Percentiles rank a stretch among this genome's conserved stretches.
These are phyloP conservation scores for Annulohypoxylon moriforme DNA, from an alignment of 495 filamentous ascomycete species.

Conservation along the genomic window DNA sequence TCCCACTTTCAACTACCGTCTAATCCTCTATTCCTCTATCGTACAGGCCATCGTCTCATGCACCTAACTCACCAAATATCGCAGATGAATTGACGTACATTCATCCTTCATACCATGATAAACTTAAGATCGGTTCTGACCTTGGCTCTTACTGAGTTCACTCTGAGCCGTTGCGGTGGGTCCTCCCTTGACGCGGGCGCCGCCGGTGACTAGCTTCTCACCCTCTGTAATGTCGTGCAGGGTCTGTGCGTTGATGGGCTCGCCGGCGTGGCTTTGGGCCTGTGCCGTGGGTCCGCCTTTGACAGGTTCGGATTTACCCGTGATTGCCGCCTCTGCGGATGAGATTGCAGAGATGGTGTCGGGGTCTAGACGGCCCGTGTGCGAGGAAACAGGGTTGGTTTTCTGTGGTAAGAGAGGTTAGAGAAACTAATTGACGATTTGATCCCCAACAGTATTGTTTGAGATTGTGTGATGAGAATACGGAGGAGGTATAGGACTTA, in stretches of 20 bases:
- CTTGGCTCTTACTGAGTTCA: slow-evolving; percentile 44
- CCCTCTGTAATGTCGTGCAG: slow-evolving; percentile 49
- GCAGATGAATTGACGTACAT: background rate
- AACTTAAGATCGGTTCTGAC: slow-evolving; percentile 1
- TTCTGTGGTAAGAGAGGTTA: slow-evolving; percentile 6
- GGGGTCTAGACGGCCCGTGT: slow-evolving; percentile 42
- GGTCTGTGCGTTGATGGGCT: slow-evolving; percentile 37
- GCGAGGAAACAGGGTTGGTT: slow-evolving; percentile 14
- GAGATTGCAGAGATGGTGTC: slow-evolving; percentile 44
- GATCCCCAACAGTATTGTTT: background rate
- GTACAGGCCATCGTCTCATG: background rate
- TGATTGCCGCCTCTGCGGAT: slow-evolving; percentile 31
- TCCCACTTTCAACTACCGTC: background rate
- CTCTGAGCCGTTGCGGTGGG: slow-evolving; percentile 48
- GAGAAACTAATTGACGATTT: background rate
- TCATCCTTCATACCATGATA: background rate
- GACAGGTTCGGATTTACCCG: slow-evolving; percentile 24
- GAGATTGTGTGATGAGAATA: background rate
- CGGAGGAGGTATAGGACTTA: background rate
- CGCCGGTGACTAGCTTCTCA: slow-evolving; percentile 42
- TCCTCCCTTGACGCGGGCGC: slow-evolving; percentile 42
- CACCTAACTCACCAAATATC: background rate
- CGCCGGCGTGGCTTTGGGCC: slow-evolving; percentile 44
- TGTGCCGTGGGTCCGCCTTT: slow-evolving; percentile 46
- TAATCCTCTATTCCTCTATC: background rate